Evolutionary conservation across 1,139 yeast species (phyloP).

Genomic region (Eremothecium gossypii): DNA sequence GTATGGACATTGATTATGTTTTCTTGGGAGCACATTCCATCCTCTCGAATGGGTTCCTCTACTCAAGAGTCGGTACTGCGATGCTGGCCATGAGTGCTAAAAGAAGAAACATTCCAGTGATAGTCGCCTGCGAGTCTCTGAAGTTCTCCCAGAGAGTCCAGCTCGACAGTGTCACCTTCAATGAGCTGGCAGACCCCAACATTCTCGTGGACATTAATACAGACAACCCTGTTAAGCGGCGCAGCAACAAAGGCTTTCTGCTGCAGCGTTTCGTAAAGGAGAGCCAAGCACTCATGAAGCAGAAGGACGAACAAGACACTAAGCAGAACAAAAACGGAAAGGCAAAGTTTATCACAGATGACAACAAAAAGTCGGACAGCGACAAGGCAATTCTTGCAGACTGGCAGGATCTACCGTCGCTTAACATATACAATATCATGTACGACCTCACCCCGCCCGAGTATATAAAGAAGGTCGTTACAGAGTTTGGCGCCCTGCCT

Average conservation of each 20-base stretch:
- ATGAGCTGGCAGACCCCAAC: conserved; percentile 83
- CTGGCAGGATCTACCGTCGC: conserved; percentile 55
- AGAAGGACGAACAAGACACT: conserved; percentile 21
- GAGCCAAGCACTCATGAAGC: conserved; percentile 24
- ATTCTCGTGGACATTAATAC: conserved; percentile 47
- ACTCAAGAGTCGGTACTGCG: conserved; percentile 93
- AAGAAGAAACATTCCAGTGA: conserved; percentile 81
- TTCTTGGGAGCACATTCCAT: conserved; percentile 96
- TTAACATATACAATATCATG: conserved; percentile 75
- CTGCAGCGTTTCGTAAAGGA: conserved; percentile 55
- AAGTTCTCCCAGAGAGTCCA: conserved; percentile 94
- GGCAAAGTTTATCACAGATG: conserved; percentile 10
- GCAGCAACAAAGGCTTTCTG: conserved; percentile 43
- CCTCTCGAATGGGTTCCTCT: conserved; percentile 87
- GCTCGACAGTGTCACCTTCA: conserved; percentile 85
- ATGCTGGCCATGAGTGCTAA: conserved; percentile 87
- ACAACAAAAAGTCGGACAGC: conserved; percentile 8
- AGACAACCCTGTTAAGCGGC: conserved; percentile 47
- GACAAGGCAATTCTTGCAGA: conserved; percentile 41
- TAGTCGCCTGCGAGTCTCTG: conserved; percentile 91
- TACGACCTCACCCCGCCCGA: conserved; percentile 94
- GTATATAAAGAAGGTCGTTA: conserved; percentile 85
- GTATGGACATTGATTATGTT: conserved; percentile 82
- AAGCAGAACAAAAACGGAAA: conserved; percentile 13
- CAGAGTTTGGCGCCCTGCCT: conserved; percentile 93